A percentile compares a stretch with the other conserved stretches of the same genome.
Evolutionary conservation across 2,329 filamentous ascomycete species (phyloP).

Genomic region (Alternaria sp.): DNA sequence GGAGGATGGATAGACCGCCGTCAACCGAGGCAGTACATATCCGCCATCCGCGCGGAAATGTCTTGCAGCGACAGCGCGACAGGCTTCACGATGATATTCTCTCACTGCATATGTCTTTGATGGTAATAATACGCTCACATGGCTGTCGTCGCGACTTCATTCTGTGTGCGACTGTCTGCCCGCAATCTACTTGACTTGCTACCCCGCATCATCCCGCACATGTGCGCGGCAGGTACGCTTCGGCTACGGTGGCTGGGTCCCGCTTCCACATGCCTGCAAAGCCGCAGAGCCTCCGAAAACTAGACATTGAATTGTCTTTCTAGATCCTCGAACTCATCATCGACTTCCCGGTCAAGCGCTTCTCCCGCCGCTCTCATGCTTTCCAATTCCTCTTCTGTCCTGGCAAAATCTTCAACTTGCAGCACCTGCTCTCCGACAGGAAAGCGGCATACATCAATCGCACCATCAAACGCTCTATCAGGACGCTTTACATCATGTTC

Average conservation of each 20-base stretch:
- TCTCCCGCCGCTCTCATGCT: background rate
- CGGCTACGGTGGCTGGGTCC: conserved; percentile 6
- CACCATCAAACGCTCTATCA: background rate
- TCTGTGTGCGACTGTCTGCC: background rate
- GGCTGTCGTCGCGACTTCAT: background rate
- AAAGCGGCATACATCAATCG: background rate
- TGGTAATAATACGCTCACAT: background rate
- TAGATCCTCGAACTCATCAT: background rate
- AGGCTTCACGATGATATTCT: background rate
- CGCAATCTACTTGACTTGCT: conserved; percentile 4
- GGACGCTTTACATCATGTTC: background rate
- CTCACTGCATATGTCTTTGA: background rate
- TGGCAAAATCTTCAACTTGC: background rate
- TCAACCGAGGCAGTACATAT: conserved; percentile 37
- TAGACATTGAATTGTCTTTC: background rate
- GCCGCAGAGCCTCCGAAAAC: background rate
- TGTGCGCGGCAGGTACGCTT: conserved; percentile 3
- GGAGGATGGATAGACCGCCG: conserved; percentile 34
- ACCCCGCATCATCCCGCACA: conserved; percentile 16
- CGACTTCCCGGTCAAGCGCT: background rate
- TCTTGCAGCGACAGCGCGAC: background rate
- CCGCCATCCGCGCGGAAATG: background rate
- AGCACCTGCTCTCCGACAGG: background rate
- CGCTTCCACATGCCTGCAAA: background rate
- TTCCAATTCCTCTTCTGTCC: background rate